Evolutionary conservation across 116 monocot genomes (phyloP), one percentile per base, ranked within the genome.

Genomic region (Phalaenopsis hybrid): DNA sequence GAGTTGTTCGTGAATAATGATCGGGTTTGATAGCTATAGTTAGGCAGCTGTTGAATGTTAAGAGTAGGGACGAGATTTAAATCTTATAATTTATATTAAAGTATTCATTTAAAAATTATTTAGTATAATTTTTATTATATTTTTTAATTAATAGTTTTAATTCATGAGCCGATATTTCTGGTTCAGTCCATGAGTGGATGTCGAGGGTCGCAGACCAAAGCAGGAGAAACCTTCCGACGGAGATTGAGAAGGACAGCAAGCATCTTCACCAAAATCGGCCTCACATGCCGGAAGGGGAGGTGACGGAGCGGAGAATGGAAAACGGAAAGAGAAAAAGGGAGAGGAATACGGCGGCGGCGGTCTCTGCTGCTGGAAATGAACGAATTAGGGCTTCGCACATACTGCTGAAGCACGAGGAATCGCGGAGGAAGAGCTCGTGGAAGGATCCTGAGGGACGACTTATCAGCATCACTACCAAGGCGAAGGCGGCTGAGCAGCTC

Each of bases 391-490:
- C 90, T 10, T 90, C 90, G 9, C 90, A 90, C 85, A 82, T 90
- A 61, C 87, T 90, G 79, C 81, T 90, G 34, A 90, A 90, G 83
- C 90, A 90, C 85, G 81, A 87, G 83, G 90, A 87, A 4, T 90
- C 90, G 51, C 57, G 90, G 79, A 85, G 90, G 81, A 87, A 84
- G 82, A 85, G 85, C 72, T 90, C 90, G n/a, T 90, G 87, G 90
- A 83, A 84, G 78, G 90, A 90, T 46, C 87, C 90, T 17, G 85
- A 90, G 43, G 90, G 90, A 50, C 80, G 81, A n/a, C 78, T 80
- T 80, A 90, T 90, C 81, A 55, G 83, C 74, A 74, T 79, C 78
- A 90, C 87, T 55, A 90, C 83, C 17, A 78, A 80, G 31, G 90
- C 79, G 70, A 81, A 78, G 69, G 90, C 90, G 41, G 77, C 75